Percentiles rank a stretch among this genome's conserved stretches.
Conservation (phyloP, 106 monocot genomes). For the Triglochin maritima region DNA sequence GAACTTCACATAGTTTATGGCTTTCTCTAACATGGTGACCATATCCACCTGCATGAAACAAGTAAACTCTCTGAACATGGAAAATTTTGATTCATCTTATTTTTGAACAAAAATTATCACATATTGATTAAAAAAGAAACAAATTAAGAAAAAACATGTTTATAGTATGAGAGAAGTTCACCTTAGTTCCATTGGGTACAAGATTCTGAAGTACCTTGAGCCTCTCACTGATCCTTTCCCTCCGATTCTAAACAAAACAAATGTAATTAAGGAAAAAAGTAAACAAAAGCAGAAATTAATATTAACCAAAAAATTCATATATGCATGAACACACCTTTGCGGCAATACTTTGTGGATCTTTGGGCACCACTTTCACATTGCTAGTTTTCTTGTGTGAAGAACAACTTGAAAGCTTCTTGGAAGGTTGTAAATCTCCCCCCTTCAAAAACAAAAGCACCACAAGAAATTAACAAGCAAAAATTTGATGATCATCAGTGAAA, state of each 20-base stretch:
- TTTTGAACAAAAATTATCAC: no score
- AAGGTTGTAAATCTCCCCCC: no score
- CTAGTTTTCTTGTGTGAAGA: no score
- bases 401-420: no score
- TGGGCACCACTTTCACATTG: constrained; percentile 1
- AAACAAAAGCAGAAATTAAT: no score
- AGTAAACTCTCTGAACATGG: neutral
- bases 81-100: neutral
- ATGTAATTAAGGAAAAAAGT: neutral
- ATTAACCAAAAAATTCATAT: neutral
- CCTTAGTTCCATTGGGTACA: constrained; percentile 85
- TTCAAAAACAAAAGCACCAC: no score
- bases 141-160: neutral
- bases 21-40: constrained; percentile 90
- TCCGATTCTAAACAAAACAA: constrained; percentile 39
- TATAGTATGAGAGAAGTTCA: neutral
- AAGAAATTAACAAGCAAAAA: no score
- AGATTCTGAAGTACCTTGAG: constrained; percentile 72
- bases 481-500: no score
- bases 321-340: constrained; percentile 47
- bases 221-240: constrained; percentile 68
- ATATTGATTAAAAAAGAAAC: neutral
- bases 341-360: constrained; percentile 77
- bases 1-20: constrained; percentile 81
- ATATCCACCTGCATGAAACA: constrained; percentile 51